Conservation (phyloP, 345 rosid species). For the Melaleuca quinquenervia region DNA sequence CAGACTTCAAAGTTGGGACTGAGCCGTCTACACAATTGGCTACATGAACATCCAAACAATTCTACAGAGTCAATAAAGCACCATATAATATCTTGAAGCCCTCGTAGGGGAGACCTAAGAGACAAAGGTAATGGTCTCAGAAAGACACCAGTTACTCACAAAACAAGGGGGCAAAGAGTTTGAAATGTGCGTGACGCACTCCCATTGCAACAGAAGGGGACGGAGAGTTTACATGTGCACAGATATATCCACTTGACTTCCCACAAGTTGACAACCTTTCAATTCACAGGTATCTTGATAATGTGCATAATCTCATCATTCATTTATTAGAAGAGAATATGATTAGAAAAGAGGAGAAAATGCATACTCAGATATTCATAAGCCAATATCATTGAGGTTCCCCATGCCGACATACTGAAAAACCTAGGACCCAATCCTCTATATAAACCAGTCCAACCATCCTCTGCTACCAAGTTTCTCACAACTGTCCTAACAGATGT, state of each 20-base stretch:
- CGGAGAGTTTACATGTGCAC: background rate
- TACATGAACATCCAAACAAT: background rate
- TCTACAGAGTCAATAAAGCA: background rate
- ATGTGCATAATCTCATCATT: background rate
- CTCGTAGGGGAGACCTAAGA: background rate
- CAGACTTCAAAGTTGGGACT: background rate
- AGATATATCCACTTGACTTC: background rate
- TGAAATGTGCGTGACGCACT: background rate
- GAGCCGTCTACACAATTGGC: background rate
- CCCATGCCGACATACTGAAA: constrained; percentile 99
- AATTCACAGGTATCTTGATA: background rate
- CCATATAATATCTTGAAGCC: background rate
- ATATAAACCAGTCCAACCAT: constrained; percentile 92
- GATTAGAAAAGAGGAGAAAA: constrained; percentile 5
- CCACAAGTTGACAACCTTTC: background rate
- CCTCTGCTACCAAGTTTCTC: constrained; percentile 60
- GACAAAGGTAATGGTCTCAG: background rate
- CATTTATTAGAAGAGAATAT: background rate
- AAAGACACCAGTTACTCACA: background rate
- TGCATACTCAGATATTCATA: constrained; percentile 93
- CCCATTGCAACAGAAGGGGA: background rate
- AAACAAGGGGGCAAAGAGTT: background rate
- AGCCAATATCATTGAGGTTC: constrained; percentile 92
- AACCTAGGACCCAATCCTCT: constrained; percentile 94
- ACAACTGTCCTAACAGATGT: constrained; percentile 62